These are phyloP conservation scores for Aspergillus calidoustus DNA, from an alignment of 2,329 filamentous ascomycete species.

Conservation along the genomic window DNA sequence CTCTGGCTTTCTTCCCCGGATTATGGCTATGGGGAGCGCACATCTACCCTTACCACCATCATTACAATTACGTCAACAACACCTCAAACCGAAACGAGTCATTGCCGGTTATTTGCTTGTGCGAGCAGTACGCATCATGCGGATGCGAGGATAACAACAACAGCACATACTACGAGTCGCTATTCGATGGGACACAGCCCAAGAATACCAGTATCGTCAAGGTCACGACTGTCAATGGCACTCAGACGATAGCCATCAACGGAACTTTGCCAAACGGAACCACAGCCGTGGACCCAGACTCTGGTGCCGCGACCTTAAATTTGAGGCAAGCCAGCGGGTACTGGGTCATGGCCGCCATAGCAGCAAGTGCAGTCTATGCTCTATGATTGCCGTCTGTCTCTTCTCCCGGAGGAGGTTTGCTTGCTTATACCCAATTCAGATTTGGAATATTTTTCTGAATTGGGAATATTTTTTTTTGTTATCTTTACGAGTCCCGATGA, in stretches of 20 bases:
- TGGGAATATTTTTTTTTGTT: background rate
- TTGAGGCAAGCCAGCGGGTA: constrained; percentile 44
- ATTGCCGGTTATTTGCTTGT: constrained; percentile 61
- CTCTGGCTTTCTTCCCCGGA: constrained; percentile 55
- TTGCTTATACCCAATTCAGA: constrained; percentile 18
- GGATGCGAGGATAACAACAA: constrained; percentile 61
- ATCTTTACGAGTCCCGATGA: background rate
- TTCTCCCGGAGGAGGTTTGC: constrained; percentile 7
- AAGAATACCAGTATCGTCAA: constrained; percentile 45
- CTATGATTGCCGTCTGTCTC: constrained; percentile 24
- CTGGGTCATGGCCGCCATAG: constrained; percentile 47
- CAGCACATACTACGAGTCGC: constrained; percentile 45
- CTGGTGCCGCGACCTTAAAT: constrained; percentile 26
- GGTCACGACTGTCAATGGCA: constrained; percentile 49
- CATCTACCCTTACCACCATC: constrained; percentile 57
- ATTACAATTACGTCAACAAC: constrained; percentile 53
- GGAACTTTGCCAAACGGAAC: constrained; percentile 53
- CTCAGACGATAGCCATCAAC: constrained; percentile 52
- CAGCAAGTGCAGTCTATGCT: constrained; percentile 38
- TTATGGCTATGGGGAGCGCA: constrained; percentile 62
- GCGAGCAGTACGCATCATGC: constrained; percentile 58
- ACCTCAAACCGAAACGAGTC: constrained; percentile 53
- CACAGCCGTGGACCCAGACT: constrained; percentile 39
- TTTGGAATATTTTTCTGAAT: background rate
- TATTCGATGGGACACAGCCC: constrained; percentile 48